phyloP scores from a whole-genome alignment of 257 asterid genomes.

The Solanum pennellii region DNA sequence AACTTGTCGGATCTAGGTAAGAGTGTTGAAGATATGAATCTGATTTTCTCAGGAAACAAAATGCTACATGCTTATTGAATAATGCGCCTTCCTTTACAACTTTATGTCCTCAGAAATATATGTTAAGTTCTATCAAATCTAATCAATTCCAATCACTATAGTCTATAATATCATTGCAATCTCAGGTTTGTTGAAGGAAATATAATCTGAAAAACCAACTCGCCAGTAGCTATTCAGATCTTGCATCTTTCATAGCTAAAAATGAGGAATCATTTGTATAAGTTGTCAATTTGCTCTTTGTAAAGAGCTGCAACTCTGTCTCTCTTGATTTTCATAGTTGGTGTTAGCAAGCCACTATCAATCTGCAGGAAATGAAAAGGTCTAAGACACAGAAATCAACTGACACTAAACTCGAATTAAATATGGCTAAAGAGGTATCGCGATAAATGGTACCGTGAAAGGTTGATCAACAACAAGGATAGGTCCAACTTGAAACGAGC shows the following conservation, averaged over 20 bases:
- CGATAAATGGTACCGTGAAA: constrained; percentile 44
- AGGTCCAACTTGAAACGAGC: constrained; percentile 87
- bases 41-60: neutral
- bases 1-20: neutral
- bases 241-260: neutral
- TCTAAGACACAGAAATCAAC: neutral
- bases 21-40: neutral
- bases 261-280: constrained; percentile 17
- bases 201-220: neutral
- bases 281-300: constrained; percentile 51
- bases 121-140: neutral
- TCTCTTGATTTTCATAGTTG: constrained; percentile 86
- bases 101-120: neutral
- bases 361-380: constrained; percentile 36
- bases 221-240: neutral
- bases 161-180: neutral
- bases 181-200: neutral
- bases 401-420: neutral
- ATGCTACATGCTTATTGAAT: neutral
- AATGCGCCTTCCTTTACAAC: neutral
- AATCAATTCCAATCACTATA: neutral
- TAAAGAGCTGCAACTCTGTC: constrained; percentile 51
- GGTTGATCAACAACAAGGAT: constrained; percentile 65
- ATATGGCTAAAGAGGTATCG: neutral
- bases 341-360: constrained; percentile 80